Conservation (phyloP, 345 rosid genomes). For the Aquilaria yunnanensis region DNA sequence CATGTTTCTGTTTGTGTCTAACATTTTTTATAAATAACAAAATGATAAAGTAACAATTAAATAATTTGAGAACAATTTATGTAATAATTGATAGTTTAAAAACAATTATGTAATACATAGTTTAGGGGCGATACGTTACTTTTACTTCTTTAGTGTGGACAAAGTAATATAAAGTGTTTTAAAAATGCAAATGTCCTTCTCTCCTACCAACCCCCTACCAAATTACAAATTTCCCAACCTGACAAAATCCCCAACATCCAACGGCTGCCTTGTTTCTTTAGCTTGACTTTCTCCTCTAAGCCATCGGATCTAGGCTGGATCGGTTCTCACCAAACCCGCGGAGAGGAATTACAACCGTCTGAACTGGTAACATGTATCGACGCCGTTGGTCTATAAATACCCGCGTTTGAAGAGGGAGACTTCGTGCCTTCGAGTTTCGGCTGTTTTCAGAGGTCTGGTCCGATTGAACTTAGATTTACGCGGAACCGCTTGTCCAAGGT, state of each 20-base stretch:
- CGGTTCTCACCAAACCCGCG: conserved; percentile 7
- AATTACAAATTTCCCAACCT: background rate
- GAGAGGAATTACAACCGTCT: conserved; percentile 11
- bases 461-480: conserved; percentile 10
- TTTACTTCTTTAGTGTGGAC: no score
- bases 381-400: conserved; percentile 21
- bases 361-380: conserved; percentile 12
- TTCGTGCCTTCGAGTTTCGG: conserved; percentile 9
- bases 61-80: no score
- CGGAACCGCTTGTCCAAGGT: conserved; percentile 13
- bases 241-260: conserved; percentile 7
- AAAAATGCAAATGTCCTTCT: conserved; percentile 17
- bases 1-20: no score
- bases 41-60: no score
- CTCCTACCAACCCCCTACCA: conserved; percentile 27
- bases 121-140: no score
- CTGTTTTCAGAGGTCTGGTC: conserved; percentile 12
- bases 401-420: background rate
- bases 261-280: conserved; percentile 9
- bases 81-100: no score
- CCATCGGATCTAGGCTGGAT: background rate
- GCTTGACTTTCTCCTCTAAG: background rate
- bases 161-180: background rate
- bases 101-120: no score
- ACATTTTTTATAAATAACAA: no score